These are phyloP conservation scores for Chlorella sp. DNA, from an alignment of 139 green algal species.

Conservation along the genomic window DNA sequence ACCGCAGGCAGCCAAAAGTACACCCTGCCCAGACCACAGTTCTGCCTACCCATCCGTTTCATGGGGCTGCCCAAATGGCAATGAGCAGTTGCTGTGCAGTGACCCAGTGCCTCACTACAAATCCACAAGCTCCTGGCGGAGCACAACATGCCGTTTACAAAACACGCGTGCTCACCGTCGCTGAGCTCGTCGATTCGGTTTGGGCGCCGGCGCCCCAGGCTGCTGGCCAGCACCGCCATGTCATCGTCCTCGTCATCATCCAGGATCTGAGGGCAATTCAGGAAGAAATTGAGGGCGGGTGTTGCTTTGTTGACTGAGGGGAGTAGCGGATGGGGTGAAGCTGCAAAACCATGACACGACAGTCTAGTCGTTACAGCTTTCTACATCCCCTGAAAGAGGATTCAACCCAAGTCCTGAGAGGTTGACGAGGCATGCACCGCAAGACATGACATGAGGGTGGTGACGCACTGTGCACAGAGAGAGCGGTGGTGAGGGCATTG, in stretches of 20 bases:
- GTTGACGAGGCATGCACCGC: too few relatives aligned
- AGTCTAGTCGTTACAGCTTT: too few relatives aligned
- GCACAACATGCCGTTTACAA: background rate
- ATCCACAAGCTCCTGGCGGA: too few relatives aligned
- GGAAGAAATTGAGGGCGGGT: background rate
- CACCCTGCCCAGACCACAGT: background rate
- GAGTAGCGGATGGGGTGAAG: too few relatives aligned
- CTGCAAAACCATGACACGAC: background rate
- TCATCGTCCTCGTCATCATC: slow-evolving; percentile 41
- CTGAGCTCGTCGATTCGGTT: background rate
- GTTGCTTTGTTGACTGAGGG: background rate
- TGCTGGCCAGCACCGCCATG: slow-evolving; percentile 29
- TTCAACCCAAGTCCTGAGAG: too few relatives aligned
- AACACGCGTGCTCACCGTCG: background rate
- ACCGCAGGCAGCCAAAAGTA: too few relatives aligned
- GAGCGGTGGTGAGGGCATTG: background rate
- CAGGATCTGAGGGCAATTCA: slow-evolving; percentile 4
- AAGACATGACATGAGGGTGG: too few relatives aligned
- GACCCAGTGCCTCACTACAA: too few relatives aligned
- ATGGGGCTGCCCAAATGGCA: too few relatives aligned
- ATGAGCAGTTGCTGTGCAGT: too few relatives aligned
- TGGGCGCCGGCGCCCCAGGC: slow-evolving; percentile 6
- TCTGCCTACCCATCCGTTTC: background rate
- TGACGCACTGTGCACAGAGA: background rate
- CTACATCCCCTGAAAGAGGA: too few relatives aligned